Evolutionary conservation across 768 basidiomycete species (phyloP).

Genomic region (Botryobasidium botryosum): DNA sequence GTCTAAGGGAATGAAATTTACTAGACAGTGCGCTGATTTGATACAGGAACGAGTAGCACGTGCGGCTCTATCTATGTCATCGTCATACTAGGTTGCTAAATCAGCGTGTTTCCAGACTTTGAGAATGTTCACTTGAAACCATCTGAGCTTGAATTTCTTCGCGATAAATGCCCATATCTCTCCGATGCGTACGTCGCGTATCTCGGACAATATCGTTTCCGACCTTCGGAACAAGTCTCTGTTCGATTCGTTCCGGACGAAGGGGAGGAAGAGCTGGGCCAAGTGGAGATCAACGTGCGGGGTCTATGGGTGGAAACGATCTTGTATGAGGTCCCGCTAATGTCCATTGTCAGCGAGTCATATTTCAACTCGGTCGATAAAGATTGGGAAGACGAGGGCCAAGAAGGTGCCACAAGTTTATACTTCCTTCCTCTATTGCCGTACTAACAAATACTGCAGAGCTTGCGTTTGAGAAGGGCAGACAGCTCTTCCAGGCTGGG

Average conservation of each 20-base stretch:
- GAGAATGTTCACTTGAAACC: constrained; percentile 38
- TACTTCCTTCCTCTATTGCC: not conserved
- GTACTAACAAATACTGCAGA: constrained; percentile 29
- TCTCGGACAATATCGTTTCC: constrained; percentile 49
- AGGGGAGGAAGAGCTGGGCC: constrained; percentile 33
- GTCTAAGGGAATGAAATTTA: constrained; percentile 44
- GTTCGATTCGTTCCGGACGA: constrained; percentile 45
- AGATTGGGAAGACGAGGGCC: constrained; percentile 77
- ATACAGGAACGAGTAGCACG: constrained; percentile 39
- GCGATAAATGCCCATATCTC: constrained; percentile 56
- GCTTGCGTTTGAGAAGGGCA: constrained; percentile 54
- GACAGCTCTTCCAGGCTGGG: constrained; percentile 39
- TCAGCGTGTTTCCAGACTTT: constrained; percentile 35
- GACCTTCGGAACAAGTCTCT: constrained; percentile 48
- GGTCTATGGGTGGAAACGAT: constrained; percentile 77
- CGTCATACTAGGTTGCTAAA: not conserved
- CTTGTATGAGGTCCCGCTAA: constrained; percentile 90
- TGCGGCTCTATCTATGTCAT: constrained; percentile 21
- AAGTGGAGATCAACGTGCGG: constrained; percentile 49
- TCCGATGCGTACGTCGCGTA: constrained; percentile 55
- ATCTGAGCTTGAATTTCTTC: constrained; percentile 52
- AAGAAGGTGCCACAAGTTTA: constrained; percentile 39
- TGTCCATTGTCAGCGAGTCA: constrained; percentile 80
- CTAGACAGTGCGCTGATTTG: constrained; percentile 41
- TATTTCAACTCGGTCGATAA: constrained; percentile 62